phyloP scores from a whole-genome alignment of 441 rosid genomes.

The Jatropha podagrica region DNA sequence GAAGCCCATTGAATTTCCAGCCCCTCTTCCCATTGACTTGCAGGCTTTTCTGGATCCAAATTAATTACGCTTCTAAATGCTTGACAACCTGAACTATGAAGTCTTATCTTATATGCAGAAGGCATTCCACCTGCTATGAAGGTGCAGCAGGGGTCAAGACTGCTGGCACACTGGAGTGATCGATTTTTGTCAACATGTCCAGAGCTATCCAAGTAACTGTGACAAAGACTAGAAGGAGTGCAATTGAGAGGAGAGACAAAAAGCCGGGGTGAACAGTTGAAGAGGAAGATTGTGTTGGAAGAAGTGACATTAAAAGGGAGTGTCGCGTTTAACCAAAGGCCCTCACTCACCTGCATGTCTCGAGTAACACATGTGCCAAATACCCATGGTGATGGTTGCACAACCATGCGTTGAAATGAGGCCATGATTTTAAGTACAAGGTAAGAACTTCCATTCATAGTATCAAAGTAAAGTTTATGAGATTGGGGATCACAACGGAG shows the following conservation, averaged over 20 bases:
- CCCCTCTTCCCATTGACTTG: slow-evolving; percentile 54
- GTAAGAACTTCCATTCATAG: slow-evolving; percentile 54
- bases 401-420: slow-evolving; percentile 40
- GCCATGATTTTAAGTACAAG: slow-evolving; percentile 40
- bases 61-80: slow-evolving; percentile 58
- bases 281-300: slow-evolving; percentile 56
- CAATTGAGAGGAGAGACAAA: slow-evolving; percentile 63
- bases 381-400: slow-evolving; percentile 53
- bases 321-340: slow-evolving; percentile 48
- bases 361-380: slow-evolving; percentile 39
- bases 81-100: slow-evolving; percentile 57
- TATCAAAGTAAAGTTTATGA: slow-evolving; percentile 45
- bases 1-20: slow-evolving; percentile 61
- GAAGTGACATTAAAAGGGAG: slow-evolving; percentile 64
- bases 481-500: slow-evolving; percentile 44
- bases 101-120: slow-evolving; percentile 58
- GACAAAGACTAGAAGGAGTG: slow-evolving; percentile 59
- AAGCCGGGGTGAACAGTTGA: slow-evolving; percentile 61
- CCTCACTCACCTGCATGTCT: slow-evolving; percentile 48
- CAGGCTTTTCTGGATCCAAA: slow-evolving; percentile 43
- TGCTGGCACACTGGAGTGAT: slow-evolving; percentile 43
- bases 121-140: slow-evolving; percentile 62
- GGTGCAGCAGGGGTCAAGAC: slow-evolving; percentile 49
- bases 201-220: slow-evolving; percentile 45
- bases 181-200: slow-evolving; percentile 40